Base-by-base conservation (phyloP, 345 rosid species). In the Heritiera fomes region DNA sequence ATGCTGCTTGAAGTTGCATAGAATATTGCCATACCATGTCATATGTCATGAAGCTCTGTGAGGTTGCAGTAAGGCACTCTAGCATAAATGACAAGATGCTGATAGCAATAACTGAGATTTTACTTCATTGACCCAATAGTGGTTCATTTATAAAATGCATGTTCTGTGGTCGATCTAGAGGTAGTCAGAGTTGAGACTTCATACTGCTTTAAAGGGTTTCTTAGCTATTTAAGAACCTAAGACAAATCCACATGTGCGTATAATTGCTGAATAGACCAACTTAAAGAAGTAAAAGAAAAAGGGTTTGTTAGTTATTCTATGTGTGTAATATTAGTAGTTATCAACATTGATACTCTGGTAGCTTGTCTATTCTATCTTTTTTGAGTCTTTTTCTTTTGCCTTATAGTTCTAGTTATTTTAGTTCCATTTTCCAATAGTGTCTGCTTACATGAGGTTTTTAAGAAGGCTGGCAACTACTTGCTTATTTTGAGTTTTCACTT, bases 1-100 rank as follows among this genome's bases (percentile, higher is more conserved):
- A 53, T 53, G 46, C 11, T 73, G 61, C 63, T 53, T 73, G 63
- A 73, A 53, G 47, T 55, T 52, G 43, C 10, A 14, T 71, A 17
- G 43, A 45, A 1, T 5, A 1, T 64, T 64, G 50, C 4, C 8
- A 45, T 20, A 12, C 7, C 7, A 70, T 23, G 12, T 23, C 28
- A 23, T 23, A 23, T 23, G 28, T 23, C 55, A 20, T 23, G 41
- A 47, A 70, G 32, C 58, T 70, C 47, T 70, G 2, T 11, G 41
- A 70, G 40, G 58, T 70, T 67, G 50, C 30, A 43, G 52, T 41
- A 67, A 41, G 50, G 71, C 50, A 43, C 15, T 67, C 14, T 65
- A 7, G 23, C 13, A 18, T 43, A 15, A 63, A 30, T 63, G 30
- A 67, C 15, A 2, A 38, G 69, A 34, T 14, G 8, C 18, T 14